phyloP scores from a whole-genome alignment of 73 alveolate species.

The Symbiodinium pilosum region DNA sequence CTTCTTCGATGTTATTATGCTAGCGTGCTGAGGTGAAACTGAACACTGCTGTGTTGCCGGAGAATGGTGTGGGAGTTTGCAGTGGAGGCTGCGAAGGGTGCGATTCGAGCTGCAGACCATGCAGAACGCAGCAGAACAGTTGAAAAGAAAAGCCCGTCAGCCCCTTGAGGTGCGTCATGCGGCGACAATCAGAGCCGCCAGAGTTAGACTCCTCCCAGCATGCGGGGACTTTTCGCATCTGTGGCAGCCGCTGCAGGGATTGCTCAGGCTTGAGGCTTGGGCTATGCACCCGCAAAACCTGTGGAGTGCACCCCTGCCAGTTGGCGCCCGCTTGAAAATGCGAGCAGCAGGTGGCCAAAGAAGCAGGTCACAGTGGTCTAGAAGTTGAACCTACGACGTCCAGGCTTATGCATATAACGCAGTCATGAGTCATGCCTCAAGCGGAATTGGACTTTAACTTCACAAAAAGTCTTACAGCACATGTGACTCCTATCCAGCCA shows the following conservation, averaged over 20 bases:
- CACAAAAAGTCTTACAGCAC: too few species aligned
- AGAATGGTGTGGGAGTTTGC: background rate
- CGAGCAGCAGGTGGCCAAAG: background rate
- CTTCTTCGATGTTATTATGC: too few species aligned
- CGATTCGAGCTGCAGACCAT: background rate
- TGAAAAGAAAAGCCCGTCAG: too few species aligned
- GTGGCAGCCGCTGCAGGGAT: slow-evolving; percentile 9
- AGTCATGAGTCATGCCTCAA: too few species aligned
- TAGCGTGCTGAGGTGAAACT: slow-evolving; percentile 2
- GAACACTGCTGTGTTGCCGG: slow-evolving; percentile 7
- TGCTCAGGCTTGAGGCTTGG: background rate
- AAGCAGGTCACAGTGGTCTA: background rate
- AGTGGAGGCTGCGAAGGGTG: background rate
- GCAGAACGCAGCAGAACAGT: background rate
- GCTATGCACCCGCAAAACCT: slow-evolving; percentile 11
- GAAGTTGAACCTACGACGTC: background rate
- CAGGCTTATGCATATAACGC: background rate
- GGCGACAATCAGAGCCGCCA: slow-evolving; percentile 14
- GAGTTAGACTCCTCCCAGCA: slow-evolving; percentile 10
- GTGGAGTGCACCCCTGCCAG: slow-evolving; percentile 12
- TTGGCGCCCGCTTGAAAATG: background rate
- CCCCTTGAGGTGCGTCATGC: background rate
- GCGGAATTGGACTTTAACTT: too few species aligned
- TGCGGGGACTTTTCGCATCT: background rate
- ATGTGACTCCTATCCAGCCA: background rate